Base-by-base conservation (phyloP, 768 basidiomycete genomes). In the Filobasidium floriforme region DNA sequence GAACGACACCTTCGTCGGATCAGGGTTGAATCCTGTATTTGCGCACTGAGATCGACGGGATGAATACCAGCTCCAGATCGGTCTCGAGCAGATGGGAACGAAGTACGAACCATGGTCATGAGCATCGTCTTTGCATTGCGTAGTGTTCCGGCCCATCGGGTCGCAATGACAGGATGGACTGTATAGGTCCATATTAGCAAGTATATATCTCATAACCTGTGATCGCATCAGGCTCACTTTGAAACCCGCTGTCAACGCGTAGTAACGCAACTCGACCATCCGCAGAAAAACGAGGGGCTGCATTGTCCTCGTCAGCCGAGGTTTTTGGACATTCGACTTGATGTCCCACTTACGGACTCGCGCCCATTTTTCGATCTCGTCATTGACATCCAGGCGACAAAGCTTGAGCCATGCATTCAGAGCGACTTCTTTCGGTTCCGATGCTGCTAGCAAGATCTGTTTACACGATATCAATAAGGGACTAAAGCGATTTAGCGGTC, bases 121-220 rank as follows among this genome's bases (percentile, higher is more conserved):
- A 73, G 57, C 12, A 77, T 66, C 32, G 73, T 78, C 55, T 71
- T 74, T 63, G 78, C 73, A 71, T 79, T 73, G 60, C 69, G 40
- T 69, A 81, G 66, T 75, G 77, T 66, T 70, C 80, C 80, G 0
- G 81, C 78, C 82, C 82, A 83, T 41, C 82, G 73, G 0, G 82
- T 83, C 7, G 82, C 82, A 28, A 83, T 81, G 6, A 83, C 80
- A 51, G 82, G 79, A 52, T 79, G 79, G 0, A 83, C 79, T 77
- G 57, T 24, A 15, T 12, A 18, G n/a, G 32, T 19, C 7, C n/a
- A n/a, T n/a, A n/a, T n/a, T n/a, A n/a, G n/a, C n/a, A n/a, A n/a
- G n/a, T n/a, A n/a, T n/a, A n/a, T n/a, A n/a, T n/a, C n/a, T n/a
- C n/a, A n/a, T n/a, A n/a, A n/a, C 12, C 15, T 1, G 12, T 18